Evolutionary conservation across 139 green algal genomes (phyloP), one percentile per base, ranked within the genome.

Genomic region (Chara braunii): DNA sequence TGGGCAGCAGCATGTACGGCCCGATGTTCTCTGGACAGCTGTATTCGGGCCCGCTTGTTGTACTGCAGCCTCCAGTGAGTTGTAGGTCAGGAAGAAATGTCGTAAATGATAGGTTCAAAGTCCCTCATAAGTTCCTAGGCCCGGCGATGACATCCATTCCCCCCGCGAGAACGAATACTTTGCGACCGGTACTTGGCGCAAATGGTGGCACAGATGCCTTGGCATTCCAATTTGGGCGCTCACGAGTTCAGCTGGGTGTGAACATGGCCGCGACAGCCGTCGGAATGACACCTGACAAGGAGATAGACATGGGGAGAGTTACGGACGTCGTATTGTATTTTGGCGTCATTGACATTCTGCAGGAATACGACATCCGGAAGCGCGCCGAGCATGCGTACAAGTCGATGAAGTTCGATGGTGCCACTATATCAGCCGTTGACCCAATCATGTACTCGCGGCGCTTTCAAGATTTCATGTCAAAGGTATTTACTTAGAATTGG

Each of bases 331-430:
- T 94, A 52, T 52, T 94, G 28, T 87, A 87, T 70, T 88, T 93
- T 60, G 86, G 82, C 24, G 83, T 95, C 68, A 94, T 91, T 43
- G 85, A 93, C 68, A 85, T 94, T 7, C 80, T 95, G 23, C 85
- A 92, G 84, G 85, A 92, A 52, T 96, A 93, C 76, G 90, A 90
- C 52, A 65, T 81, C 8, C 57, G 63, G 34, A 96, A 97, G 80
- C 69, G 78, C 29, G 57, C 95, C 44, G 91, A 97, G 81, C 84
- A 90, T 65, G 45, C 66, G 0, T 81, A 90, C 51, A 97, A 97
- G 80, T 72, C 64, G 18, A 7, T 94, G 5, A 57, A 84, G 26
- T 79, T 90, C 60, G 86, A 94, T 54, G 78, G 77, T 11, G 66
- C 73, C 28, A 80, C 80, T 40, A 94, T 97, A 51, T 89, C 79